Evolutionary conservation across 164 flowering plant species (phyloP), one percentile per base, ranked within the genome.

Genomic region (Houttuynia cordata): DNA sequence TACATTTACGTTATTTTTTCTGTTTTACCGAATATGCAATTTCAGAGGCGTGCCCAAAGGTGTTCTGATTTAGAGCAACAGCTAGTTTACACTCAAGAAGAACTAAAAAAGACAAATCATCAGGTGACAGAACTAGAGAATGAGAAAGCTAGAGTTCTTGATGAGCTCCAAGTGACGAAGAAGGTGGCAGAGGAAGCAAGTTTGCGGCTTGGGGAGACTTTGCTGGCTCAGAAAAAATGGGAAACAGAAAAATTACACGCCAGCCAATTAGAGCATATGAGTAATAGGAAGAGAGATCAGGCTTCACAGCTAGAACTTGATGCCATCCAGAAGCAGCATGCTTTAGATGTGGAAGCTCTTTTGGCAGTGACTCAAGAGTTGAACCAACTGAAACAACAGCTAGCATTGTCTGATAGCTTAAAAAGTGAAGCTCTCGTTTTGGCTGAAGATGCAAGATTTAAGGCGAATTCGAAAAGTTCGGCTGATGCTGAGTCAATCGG

Each of bases 111-210:
- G 63, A 54, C 65, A 37, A 76, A 65, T 65, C 72, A 77, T 45
- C 67, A 64, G 62, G 61, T 83, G 58, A 52, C 22, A 18, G 69
- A 59, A 10, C 62, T 51, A 0, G 79, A 77, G 64, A 74, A 68
- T 53, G 84, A 79, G 70, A 78, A 76, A 57, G 65, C 73, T 22
- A 68, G 61, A 56, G 76, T 70, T 24, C 51, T 70, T 7, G 65
- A 69, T 54, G 88, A 84, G 62, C 74, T 81, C 15, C 41, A 56
- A 54, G 79, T 63, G 58, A 72, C 72, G 75, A 81, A 79, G 68
- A 75, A 67, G 69, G 69, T 67, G 51, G 75, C 77, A 21, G 66
- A 70, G 4, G 78, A 71, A 40, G 77, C 76, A 23, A 70, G 68
- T 58, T 41, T 67, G 67, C 74, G 58, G 70, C 68, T 73, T 10